These are phyloP conservation scores for Ceratocystis papillata DNA, from an alignment of 2,329 filamentous ascomycete genomes.

Conservation along the genomic window DNA sequence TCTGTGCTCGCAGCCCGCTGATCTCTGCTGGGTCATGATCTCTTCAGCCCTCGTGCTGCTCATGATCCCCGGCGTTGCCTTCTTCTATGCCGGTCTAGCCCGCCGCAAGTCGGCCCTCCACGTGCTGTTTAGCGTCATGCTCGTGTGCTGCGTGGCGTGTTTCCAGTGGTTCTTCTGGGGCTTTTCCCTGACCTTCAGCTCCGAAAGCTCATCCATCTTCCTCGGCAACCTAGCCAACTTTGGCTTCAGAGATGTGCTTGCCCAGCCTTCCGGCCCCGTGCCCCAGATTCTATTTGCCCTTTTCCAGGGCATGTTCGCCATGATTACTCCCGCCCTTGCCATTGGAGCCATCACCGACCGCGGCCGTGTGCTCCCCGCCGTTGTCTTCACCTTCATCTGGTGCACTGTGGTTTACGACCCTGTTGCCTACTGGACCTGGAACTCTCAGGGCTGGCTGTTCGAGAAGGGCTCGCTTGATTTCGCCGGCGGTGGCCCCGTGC, in stretches of 20 bases:
- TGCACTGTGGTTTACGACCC: slow-evolving; percentile 61
- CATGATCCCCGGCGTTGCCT: slow-evolving; percentile 88
- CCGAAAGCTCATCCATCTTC: slow-evolving; percentile 59
- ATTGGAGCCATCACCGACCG: slow-evolving; percentile 52
- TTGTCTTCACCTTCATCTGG: slow-evolving; percentile 61
- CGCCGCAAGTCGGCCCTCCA: slow-evolving; percentile 81
- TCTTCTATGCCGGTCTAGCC: slow-evolving; percentile 88
- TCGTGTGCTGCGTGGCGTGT: slow-evolving; percentile 65
- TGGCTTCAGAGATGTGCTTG: slow-evolving; percentile 68
- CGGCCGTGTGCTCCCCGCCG: slow-evolving; percentile 49
- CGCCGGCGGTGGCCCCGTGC: slow-evolving; percentile 63
- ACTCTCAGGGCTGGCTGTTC: slow-evolving; percentile 59
- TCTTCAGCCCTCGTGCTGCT: slow-evolving; percentile 71
- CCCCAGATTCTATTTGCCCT: slow-evolving; percentile 77
- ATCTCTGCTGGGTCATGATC: slow-evolving; percentile 72
- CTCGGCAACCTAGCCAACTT: slow-evolving; percentile 74
- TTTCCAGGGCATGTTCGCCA: slow-evolving; percentile 82
- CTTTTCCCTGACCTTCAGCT: slow-evolving; percentile 75
- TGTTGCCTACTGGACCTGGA: slow-evolving; percentile 71
- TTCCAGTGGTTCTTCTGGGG: slow-evolving; percentile 98
- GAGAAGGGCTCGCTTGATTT: slow-evolving; percentile 61
- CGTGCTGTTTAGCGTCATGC: slow-evolving; percentile 73
- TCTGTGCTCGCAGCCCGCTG: slow-evolving; percentile 49
- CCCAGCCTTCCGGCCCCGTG: slow-evolving; percentile 54
- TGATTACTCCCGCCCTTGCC: slow-evolving; percentile 58